phyloP scores from a whole-genome alignment of 805 yeast genomes.

The Wickerhamiella lipophila region DNA sequence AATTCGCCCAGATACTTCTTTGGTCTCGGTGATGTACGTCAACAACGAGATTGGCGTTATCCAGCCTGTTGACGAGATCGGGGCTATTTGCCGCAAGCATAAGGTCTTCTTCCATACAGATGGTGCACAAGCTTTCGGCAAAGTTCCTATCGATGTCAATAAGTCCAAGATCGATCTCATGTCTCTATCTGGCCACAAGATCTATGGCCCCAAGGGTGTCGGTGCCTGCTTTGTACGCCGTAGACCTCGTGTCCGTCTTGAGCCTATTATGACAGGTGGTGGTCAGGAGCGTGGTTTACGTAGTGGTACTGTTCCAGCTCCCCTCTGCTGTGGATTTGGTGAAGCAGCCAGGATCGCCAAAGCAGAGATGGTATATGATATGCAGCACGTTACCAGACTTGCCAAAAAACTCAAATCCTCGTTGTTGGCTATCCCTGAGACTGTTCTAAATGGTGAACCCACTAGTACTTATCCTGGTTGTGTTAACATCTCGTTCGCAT shows the following conservation, averaged over 20 bases:
- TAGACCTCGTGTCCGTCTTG: constrained; percentile 95
- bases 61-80: constrained; percentile 92
- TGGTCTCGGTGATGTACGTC: constrained; percentile 92
- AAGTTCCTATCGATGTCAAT: constrained; percentile 84
- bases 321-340: constrained; percentile 88
- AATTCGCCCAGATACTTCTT: constrained; percentile 78
- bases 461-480: constrained; percentile 77
- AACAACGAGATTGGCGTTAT: constrained; percentile 97
- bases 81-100: constrained; percentile 67
- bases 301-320: constrained; percentile 96
- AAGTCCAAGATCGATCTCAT: constrained; percentile 82
- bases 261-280: constrained; percentile 92
- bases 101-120: constrained; percentile 96
- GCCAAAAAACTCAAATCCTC: constrained; percentile 63
- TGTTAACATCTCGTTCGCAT: constrained; percentile 92
- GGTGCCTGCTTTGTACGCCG: constrained; percentile 94
- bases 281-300: constrained; percentile 98
- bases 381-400: constrained; percentile 52
- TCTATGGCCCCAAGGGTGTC: constrained; percentile 95
- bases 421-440: constrained; percentile 70
- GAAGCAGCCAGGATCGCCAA: constrained; percentile 85
- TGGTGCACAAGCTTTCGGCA: constrained; percentile 95
- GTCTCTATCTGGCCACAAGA: constrained; percentile 91
- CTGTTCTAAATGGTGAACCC: constrained; percentile 77
- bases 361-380: constrained; percentile 63